Evolutionary conservation across 345 rosid species (phyloP).

Genomic region (Lepidium didymum): DNA sequence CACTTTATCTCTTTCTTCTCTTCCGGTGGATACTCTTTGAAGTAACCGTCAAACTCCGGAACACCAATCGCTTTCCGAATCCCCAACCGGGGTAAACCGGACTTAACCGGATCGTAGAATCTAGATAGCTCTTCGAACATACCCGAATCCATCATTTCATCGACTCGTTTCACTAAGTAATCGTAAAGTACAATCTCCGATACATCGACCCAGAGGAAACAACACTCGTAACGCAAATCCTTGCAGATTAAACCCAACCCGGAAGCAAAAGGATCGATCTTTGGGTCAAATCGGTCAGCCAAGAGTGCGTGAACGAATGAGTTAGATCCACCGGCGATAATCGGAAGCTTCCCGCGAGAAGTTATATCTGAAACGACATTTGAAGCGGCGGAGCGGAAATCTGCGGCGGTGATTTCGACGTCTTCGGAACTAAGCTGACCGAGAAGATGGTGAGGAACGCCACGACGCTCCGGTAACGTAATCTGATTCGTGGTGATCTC

Average conservation of each 20-base stretch:
- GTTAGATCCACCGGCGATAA: slow-evolving; percentile 91
- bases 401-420: slow-evolving; percentile 44
- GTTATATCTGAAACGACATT: slow-evolving; percentile 33
- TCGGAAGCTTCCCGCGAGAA: slow-evolving; percentile 44
- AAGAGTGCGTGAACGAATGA: slow-evolving; percentile 70
- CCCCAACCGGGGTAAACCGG: slow-evolving; percentile 30
- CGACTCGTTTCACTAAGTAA: slow-evolving; percentile 62
- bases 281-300: slow-evolving; percentile 47
- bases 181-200: slow-evolving; percentile 51
- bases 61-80: slow-evolving; percentile 82
- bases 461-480: slow-evolving; percentile 43
- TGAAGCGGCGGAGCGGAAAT: slow-evolving; percentile 54
- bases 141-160: slow-evolving; percentile 84
- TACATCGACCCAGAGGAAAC: slow-evolving; percentile 83
- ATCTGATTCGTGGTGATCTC: slow-evolving; percentile 88
- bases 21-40: slow-evolving; percentile 40
- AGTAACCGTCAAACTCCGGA: slow-evolving; percentile 70
- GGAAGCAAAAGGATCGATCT: slow-evolving; percentile 35
- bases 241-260: slow-evolving; percentile 29
- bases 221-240: slow-evolving; percentile 63
- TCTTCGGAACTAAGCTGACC: slow-evolving; percentile 40
- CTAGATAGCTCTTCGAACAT: slow-evolving; percentile 67
- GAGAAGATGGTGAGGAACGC: slow-evolving; percentile 73
- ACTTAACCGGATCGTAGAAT: slow-evolving; percentile 36
- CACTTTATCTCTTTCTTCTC: background rate